Evolutionary conservation across 805 yeast genomes (phyloP).

Genomic region (Pichia insulana): DNA sequence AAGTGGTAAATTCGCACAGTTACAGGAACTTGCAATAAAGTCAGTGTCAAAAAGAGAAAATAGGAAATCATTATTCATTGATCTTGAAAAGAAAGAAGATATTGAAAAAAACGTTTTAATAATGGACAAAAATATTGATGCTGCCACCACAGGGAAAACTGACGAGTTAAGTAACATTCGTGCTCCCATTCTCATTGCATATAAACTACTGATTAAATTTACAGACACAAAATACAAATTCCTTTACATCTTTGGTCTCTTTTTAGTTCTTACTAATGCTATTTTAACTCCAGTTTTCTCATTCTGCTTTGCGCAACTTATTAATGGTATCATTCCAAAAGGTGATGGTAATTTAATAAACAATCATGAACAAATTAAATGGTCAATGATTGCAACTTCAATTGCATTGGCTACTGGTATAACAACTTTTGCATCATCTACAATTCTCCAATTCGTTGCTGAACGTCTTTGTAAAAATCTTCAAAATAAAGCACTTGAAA

Average conservation of each 20-base stretch:
- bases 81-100: background rate
- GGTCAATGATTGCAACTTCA: slow-evolving; percentile 61
- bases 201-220: slow-evolving; percentile 2
- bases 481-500: slow-evolving; percentile 40
- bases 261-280: slow-evolving; percentile 49
- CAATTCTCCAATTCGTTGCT: slow-evolving; percentile 45
- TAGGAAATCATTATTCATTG: slow-evolving; percentile 1
- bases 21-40: slow-evolving; percentile 7
- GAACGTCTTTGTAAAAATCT: slow-evolving; percentile 58
- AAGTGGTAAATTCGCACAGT: slow-evolving; percentile 9
- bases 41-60: background rate
- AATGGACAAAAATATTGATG: background rate
- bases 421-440: slow-evolving; percentile 41
- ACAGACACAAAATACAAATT: slow-evolving; percentile 11
- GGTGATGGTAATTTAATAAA: slow-evolving; percentile 21
- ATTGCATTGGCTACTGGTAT: slow-evolving; percentile 59
- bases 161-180: slow-evolving; percentile 4
- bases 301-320: slow-evolving; percentile 60
- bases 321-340: slow-evolving; percentile 52
- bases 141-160: slow-evolving; percentile 1
- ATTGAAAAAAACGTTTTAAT: background rate
- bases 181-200: slow-evolving; percentile 8
- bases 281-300: slow-evolving; percentile 70
- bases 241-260: slow-evolving; percentile 40
- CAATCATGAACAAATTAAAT: slow-evolving; percentile 33